Evolutionary conservation across 2,329 filamentous ascomycete genomes (phyloP), one percentile per base, ranked within the genome.

Genomic region (Fusarium agapanthi): DNA sequence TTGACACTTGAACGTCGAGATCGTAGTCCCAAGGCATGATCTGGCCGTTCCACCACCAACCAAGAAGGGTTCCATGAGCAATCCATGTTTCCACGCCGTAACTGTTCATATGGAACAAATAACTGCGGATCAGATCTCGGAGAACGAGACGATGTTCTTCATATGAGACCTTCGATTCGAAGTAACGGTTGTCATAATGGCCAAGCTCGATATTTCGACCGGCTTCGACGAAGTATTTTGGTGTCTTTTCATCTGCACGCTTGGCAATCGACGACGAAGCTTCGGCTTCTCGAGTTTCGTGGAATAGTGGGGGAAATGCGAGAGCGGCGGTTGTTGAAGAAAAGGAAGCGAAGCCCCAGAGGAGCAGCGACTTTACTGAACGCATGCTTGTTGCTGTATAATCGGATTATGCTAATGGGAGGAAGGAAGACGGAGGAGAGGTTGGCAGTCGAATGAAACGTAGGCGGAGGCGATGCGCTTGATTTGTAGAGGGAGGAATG

Each of bases 21-120:
- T 97, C 94, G 84, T 90, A 93, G 81, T 96, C 93, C 93, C 93
- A 95, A 2, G 93, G 93, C 83, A 95, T 89, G 78, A 93, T 90
- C 82, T 89, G 83, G 45, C 85, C 88, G 79, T 94, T 95, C 94
- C 94, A 97, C 92, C 93, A 96, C 94, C 94, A 97, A 18, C 93
- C 94, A 28, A 97, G 84, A 55, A 96, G 83, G 9, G 93, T 95
- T 54, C 94, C 94, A 80, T 97, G 94, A 43, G 94, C 93, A 66
- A 97, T 89, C 94, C 94, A 96, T 1, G 94, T 95, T 82, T 95
- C 93, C 69, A 94, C 82, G 12, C 89, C 88, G 60, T 91, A 85
- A 24, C 88, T 84, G 48, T 85, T 84, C 80, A 93, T 92, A 62
- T 89, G 90, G 50, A 86, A 85, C 48, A 96, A 86, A 82, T 96